phyloP scores from a whole-genome alignment of 2,329 filamentous ascomycete species.

The Pseudogymnoascus sp. region DNA sequence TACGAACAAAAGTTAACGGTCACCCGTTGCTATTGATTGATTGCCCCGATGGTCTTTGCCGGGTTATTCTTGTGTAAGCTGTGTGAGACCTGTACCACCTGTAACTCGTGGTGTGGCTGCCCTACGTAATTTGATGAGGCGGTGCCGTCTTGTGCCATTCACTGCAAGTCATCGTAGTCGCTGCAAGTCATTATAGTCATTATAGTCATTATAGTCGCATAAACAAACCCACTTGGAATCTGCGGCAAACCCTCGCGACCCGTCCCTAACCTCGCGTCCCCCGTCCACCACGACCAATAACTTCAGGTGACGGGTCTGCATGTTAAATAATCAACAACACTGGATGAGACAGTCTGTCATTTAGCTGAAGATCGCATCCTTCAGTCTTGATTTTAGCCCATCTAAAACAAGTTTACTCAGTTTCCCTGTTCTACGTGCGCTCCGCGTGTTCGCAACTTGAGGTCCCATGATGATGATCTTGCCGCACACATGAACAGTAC shows the following conservation, averaged over 20 bases:
- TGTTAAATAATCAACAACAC: background rate
- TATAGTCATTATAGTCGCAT: background rate
- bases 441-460: background rate
- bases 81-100: background rate
- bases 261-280: background rate
- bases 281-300: background rate
- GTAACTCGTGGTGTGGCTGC: background rate
- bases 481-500: conserved; percentile 3
- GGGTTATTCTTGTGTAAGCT: background rate
- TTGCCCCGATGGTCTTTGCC: background rate
- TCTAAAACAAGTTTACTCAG: conserved; percentile 1
- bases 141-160: background rate
- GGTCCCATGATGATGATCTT: conserved; percentile 5
- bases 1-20: background rate
- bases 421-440: conserved; percentile 3
- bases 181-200: too few species aligned
- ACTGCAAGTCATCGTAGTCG: background rate
- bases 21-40: background rate
- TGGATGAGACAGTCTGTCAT: background rate
- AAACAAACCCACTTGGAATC: conserved; percentile 5
- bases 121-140: conserved; percentile 1
- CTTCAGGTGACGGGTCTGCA: background rate
- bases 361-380: background rate
- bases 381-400: background rate
- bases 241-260: conserved; percentile 2